Evolutionary conservation across 441 rosid genomes (phyloP).

Genomic region (Erodium chrysanthum): DNA sequence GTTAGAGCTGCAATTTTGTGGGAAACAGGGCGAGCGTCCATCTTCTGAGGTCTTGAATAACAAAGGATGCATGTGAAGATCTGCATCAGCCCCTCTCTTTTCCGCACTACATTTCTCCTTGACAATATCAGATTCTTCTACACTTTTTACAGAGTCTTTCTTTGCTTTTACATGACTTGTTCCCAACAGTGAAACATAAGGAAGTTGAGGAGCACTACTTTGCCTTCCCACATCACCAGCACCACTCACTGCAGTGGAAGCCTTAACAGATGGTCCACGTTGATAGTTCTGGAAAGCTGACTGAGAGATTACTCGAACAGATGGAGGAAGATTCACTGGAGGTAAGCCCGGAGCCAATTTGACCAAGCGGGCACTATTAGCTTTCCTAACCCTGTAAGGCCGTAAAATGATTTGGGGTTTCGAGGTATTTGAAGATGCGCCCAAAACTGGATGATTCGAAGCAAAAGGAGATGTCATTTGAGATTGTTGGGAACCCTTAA

Average conservation of each 20-base stretch:
- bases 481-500: constrained; percentile 23
- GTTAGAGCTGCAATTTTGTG: constrained; percentile 31
- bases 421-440: constrained; percentile 22
- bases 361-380: constrained; percentile 45
- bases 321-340: constrained; percentile 84
- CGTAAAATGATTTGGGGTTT: constrained; percentile 34
- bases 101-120: constrained; percentile 37
- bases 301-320: constrained; percentile 75
- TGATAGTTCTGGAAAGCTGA: constrained; percentile 46
- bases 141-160: constrained; percentile 25
- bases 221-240: constrained; percentile 29
- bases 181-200: constrained; percentile 5
- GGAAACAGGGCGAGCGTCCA: constrained; percentile 46
- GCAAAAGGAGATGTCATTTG: constrained; percentile 18
- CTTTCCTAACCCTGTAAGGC: constrained; percentile 41
- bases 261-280: constrained; percentile 30
- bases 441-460: constrained; percentile 25
- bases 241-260: constrained; percentile 22
- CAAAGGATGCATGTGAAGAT: constrained; percentile 86
- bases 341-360: constrained; percentile 93
- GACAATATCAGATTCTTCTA: constrained; percentile 34
- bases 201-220: constrained; percentile 29
- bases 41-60: constrained; percentile 62
- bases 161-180: constrained; percentile 10
- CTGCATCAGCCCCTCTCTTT: constrained; percentile 37